These are phyloP conservation scores for Daucus carota DNA, from an alignment of 129 eudicot genomes.

Conservation along the genomic window DH1_v3.0 NC_030383.2:3973501-3974000, in stretches of 20 bases:
- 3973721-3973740: conserved; percentile 70
- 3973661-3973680: neutral
- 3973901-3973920: neutral
- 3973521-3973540: neutral
- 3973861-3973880: neutral
- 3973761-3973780: conserved; percentile 72
- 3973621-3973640: neutral
- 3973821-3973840: neutral
- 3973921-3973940: neutral
- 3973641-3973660: neutral
- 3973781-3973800: conserved; percentile 77
- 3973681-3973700: conserved; percentile 1
- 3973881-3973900: neutral
- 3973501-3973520: too few species aligned
- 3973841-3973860: neutral
- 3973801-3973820: conserved; percentile 48
- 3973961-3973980: conserved; percentile 52
- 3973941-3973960: neutral
- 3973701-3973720: conserved; percentile 26
- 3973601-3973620: neutral
- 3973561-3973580: neutral
- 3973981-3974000: conserved; percentile 91
- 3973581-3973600: neutral
- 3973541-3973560: too few species aligned
- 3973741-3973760: conserved; percentile 38